Evolutionary conservation across 306 rosid genomes (phyloP).

Genomic region (Begonia fuchsioides): DNA sequence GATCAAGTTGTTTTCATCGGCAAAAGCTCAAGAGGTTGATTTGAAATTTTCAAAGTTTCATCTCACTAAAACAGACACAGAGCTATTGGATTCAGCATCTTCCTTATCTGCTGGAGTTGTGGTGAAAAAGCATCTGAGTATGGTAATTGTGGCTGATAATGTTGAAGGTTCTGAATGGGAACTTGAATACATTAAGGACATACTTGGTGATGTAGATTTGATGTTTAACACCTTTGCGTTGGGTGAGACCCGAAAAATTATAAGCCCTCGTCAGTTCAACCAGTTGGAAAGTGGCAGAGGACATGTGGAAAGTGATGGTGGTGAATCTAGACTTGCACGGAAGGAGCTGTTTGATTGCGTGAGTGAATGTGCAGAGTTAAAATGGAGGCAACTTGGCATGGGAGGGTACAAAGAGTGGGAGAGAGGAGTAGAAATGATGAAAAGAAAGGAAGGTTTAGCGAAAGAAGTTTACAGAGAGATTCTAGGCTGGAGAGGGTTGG

Average conservation of each 20-base stretch:
- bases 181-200: constrained; percentile 50
- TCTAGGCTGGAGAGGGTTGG: constrained; percentile 48
- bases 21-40: constrained; percentile 41
- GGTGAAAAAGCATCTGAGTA: constrained; percentile 17
- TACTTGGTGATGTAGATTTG: constrained; percentile 41
- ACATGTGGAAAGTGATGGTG: constrained; percentile 12
- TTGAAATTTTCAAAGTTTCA: constrained; percentile 24
- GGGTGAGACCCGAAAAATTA: constrained; percentile 35
- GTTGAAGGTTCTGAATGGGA: constrained; percentile 43
- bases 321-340: constrained; percentile 28
- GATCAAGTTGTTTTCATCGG: constrained; percentile 49
- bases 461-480: constrained; percentile 64
- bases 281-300: constrained; percentile 51
- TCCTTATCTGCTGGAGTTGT: constrained; percentile 33
- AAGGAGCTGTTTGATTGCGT: constrained; percentile 57
- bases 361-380: constrained; percentile 61
- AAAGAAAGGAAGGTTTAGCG: constrained; percentile 50
- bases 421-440: constrained; percentile 54
- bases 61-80: constrained; percentile 36
- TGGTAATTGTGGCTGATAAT: constrained; percentile 10
- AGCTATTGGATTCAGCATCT: constrained; percentile 79
- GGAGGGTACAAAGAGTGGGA: constrained; percentile 67
- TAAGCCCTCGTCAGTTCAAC: constrained; percentile 48
- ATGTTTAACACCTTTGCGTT: constrained; percentile 53
- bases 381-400: constrained; percentile 30